Evolutionary conservation across 306 rosid species (phyloP).

Genomic region (Prunus padus): DNA sequence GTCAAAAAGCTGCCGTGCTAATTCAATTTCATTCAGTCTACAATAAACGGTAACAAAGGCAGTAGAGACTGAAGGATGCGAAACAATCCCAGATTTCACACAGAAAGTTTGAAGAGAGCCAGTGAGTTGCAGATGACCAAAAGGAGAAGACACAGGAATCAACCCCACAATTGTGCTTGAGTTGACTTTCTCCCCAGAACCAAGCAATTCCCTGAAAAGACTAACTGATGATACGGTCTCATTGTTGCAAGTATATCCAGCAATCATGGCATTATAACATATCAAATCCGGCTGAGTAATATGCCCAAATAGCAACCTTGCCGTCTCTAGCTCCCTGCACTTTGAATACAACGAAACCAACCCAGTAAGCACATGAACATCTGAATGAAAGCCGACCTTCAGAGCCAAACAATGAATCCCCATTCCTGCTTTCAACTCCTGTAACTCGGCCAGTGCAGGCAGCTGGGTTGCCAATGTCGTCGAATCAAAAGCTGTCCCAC

Average conservation of each 20-base stretch:
- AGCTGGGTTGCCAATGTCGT: constrained; percentile 61
- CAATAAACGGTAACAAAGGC: constrained; percentile 69
- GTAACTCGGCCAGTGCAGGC: constrained; percentile 77
- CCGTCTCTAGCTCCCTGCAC: constrained; percentile 52
- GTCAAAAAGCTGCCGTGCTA: constrained; percentile 72
- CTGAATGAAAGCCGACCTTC: constrained; percentile 60
- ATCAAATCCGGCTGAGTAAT: constrained; percentile 65
- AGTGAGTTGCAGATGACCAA: constrained; percentile 61
- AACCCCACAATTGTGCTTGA: constrained; percentile 83
- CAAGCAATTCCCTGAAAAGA: constrained; percentile 63
- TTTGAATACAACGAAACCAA: constrained; percentile 82
- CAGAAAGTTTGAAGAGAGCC: constrained; percentile 64
- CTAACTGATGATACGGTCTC: constrained; percentile 54
- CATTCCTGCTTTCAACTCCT: constrained; percentile 59
- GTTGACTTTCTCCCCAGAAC: constrained; percentile 50
- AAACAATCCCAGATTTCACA: constrained; percentile 57
- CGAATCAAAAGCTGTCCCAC: constrained; percentile 53
- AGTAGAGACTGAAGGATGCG: constrained; percentile 68
- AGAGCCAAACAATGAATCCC: constrained; percentile 67
- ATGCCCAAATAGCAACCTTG: constrained; percentile 59
- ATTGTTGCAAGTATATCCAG: constrained; percentile 67
- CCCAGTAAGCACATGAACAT: constrained; percentile 65
- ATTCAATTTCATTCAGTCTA: constrained; percentile 67
- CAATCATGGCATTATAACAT: constrained; percentile 82
- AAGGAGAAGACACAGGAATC: constrained; percentile 79